Evolutionary conservation across 2,329 filamentous ascomycete genomes (phyloP), one percentile per base, ranked within the genome.

Genomic region (Phoma herbarum): DNA sequence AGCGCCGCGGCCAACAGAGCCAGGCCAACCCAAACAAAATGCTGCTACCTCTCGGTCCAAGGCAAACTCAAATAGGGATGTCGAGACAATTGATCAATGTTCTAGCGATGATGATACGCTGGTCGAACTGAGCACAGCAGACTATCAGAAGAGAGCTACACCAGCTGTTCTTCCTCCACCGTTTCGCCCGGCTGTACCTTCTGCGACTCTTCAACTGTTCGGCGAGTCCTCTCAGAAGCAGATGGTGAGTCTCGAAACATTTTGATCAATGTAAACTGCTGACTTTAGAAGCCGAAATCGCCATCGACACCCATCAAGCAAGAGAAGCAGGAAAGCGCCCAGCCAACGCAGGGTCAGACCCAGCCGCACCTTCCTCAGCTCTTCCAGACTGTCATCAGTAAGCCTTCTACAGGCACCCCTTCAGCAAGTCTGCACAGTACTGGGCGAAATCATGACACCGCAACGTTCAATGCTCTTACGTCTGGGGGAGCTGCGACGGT

Each of bases 101-200:
- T 44, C 43, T 7, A 45, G 49, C 23, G 47, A 45, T 12, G 57
- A 55, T 10, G 47, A 56, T 9, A 9, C 41, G 14, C 11, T 53
- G 4, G 37, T 45, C 14, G 49, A 53, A 22, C 37, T 53, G 5
- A 35, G 33, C 26, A 48, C 43, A 33, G 22, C 33, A 31, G 11
- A 25, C 11, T 45, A 39, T 16, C 26, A 48, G 14, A 29, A 53
- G 31, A 25, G 18, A 26, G 25, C 37, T 18, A n/a, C 39, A 25
- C 31, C 39, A 3, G 9, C 0, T 11, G 35, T 25, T 0, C 12
- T 3, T 16, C 3, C 49, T 33, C 20, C 42, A 10, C 47, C 26
- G 12, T 18, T 37, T 6, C 14, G 18, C 2, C 48, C 43, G 10
- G 12, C 33, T n/a, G 29, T 39, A 8, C 49, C 43, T 5, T 25